Conservation (phyloP, 805 yeast genomes). For the Yamadazyma insecticola region DNA sequence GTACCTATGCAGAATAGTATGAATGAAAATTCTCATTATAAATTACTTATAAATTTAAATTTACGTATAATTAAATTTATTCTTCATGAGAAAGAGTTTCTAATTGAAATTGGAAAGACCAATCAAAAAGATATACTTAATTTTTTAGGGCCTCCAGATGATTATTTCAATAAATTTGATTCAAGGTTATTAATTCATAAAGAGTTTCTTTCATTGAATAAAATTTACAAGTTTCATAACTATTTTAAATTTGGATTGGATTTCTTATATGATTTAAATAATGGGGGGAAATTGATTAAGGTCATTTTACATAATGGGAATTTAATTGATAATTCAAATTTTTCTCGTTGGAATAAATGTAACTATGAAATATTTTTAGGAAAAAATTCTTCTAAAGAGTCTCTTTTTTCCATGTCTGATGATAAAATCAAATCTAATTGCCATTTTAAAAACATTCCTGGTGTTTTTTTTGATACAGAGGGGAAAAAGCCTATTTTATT, state of each 20-base stretch:
- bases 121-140: slow-evolving; percentile 46
- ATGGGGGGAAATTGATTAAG: slow-evolving; percentile 41
- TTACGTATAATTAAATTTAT: slow-evolving; percentile 21
- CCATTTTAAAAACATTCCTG: slow-evolving; percentile 29
- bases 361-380: slow-evolving; percentile 32
- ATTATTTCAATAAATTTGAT: slow-evolving; percentile 42
- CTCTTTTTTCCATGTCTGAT: slow-evolving; percentile 7
- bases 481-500: slow-evolving; percentile 26
- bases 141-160: slow-evolving; percentile 55
- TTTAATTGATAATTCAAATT: slow-evolving; percentile 45
- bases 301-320: slow-evolving; percentile 50
- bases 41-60: slow-evolving; percentile 9
- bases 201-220: slow-evolving; percentile 15
- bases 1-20: too few species aligned
- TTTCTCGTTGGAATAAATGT: slow-evolving; percentile 51
- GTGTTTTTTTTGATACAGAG: slow-evolving; percentile 14
- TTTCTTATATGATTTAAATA: slow-evolving; percentile 42
- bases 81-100: slow-evolving; percentile 5
- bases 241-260: slow-evolving; percentile 55
- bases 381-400: not conserved
- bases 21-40: too few species aligned
- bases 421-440: slow-evolving; percentile 15
- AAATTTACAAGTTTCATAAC: slow-evolving; percentile 45
- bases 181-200: slow-evolving; percentile 39
- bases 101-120: slow-evolving; percentile 35